Conservation (phyloP, 2,329 filamentous ascomycete species). For the Fusarium guadeloupense region DNA sequence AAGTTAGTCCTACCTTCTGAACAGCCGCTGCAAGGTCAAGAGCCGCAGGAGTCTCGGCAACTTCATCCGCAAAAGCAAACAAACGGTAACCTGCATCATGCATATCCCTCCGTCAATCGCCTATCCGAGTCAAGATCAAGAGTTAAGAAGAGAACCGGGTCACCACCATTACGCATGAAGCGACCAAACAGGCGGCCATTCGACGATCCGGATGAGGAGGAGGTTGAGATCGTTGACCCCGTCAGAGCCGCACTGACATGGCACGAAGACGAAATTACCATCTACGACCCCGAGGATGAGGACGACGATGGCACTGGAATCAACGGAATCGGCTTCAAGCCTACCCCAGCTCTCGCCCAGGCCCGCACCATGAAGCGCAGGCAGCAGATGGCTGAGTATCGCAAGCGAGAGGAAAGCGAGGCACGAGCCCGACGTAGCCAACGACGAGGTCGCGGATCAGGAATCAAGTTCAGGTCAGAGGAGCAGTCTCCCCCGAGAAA, state of each 20-base stretch:
- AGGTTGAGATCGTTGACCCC: slow-evolving; percentile 58
- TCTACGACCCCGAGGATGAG: slow-evolving; percentile 70
- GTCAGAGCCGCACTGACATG: slow-evolving; percentile 69
- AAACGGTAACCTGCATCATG: slow-evolving; percentile 41
- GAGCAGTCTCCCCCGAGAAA: slow-evolving; percentile 42
- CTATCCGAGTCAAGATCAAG: slow-evolving; percentile 52
- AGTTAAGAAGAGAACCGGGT: slow-evolving; percentile 48
- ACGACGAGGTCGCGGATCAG: slow-evolving; percentile 54
- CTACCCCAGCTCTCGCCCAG: slow-evolving; percentile 68
- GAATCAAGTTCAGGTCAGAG: slow-evolving; percentile 37
- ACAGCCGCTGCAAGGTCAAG: slow-evolving; percentile 1
- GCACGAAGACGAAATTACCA: slow-evolving; percentile 74
- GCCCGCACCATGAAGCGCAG: slow-evolving; percentile 65
- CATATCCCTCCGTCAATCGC: slow-evolving; percentile 53
- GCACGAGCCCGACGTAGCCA: slow-evolving; percentile 65
- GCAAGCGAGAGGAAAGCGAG: slow-evolving; percentile 67
- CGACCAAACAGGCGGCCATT: slow-evolving; percentile 29
- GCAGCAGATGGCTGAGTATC: slow-evolving; percentile 71
- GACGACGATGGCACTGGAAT: slow-evolving; percentile 74
- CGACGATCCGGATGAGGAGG: slow-evolving; percentile 46
- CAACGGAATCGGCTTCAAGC: slow-evolving; percentile 74
- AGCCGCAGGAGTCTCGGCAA: slow-evolving; percentile 9
- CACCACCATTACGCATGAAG: slow-evolving; percentile 51
- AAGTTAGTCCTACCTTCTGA: slow-evolving; percentile 6
- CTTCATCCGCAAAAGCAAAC: slow-evolving; percentile 22